phyloP scores from a whole-genome alignment of 169 alveolate species.

The Ichthyophthirius multifiliis region DNA sequence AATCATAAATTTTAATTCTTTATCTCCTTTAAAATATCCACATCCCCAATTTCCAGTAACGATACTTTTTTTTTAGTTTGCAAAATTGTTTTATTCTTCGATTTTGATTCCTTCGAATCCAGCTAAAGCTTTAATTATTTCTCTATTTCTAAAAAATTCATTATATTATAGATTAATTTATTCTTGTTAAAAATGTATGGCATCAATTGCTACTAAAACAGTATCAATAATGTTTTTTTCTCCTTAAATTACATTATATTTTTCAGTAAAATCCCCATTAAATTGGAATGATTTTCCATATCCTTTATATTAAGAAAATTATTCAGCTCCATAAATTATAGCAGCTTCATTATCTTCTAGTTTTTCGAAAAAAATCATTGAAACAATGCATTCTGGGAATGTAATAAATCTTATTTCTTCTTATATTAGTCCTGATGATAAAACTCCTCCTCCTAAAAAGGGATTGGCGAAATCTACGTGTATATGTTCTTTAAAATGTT shows the following conservation, averaged over 20 bases:
- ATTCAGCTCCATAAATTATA: conserved; percentile 16
- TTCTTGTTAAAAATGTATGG: neutral
- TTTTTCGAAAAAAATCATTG: conserved; percentile 12
- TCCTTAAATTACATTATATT: conserved; percentile 14
- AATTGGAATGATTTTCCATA: conserved; percentile 25
- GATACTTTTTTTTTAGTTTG: too few species aligned
- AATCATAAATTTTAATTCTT: conserved; percentile 52
- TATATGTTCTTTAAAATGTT: neutral
- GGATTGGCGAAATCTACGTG: conserved; percentile 57
- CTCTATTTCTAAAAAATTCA: neutral
- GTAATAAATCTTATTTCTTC: conserved; percentile 56
- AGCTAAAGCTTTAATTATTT: conserved; percentile 28
- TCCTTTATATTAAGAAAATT: conserved; percentile 50
- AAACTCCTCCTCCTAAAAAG: conserved; percentile 61
- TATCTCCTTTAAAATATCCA: conserved; percentile 76
- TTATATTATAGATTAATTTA: neutral
- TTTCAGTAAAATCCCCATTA: neutral
- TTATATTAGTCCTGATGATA: conserved; percentile 45
- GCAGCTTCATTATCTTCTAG: conserved; percentile 37
- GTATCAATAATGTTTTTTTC: too few species aligned
- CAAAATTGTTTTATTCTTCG: too few species aligned
- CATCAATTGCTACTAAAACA: conserved; percentile 54
- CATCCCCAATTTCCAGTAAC: conserved; percentile 89
- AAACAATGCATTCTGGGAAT: conserved; percentile 30
- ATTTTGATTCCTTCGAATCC: conserved; percentile 36